Evolutionary conservation across 78 protist species (phyloP).

Genomic region (Chrysochromulina parva): DNA sequence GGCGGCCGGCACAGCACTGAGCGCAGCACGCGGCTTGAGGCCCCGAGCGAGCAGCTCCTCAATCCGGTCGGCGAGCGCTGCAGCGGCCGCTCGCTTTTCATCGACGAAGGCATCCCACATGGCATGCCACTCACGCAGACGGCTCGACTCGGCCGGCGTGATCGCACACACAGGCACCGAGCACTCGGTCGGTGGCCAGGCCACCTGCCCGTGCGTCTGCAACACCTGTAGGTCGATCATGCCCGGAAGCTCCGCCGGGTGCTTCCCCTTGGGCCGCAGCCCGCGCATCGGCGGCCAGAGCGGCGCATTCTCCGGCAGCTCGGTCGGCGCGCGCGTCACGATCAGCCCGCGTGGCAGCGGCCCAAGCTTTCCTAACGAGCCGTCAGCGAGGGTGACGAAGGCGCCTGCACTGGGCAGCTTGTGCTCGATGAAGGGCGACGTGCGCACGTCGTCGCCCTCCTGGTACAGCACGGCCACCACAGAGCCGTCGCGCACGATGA

Average conservation of each 20-base stretch:
- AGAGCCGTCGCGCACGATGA: not conserved
- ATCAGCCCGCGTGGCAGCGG: not conserved
- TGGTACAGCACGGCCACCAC: not conserved
- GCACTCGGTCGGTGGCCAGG: not conserved
- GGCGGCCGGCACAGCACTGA: no score
- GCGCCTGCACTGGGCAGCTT: not conserved
- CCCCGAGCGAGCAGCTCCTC: not conserved
- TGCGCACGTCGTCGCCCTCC: not conserved
- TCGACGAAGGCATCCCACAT: not conserved
- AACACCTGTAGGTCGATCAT: not conserved
- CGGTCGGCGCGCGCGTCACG: not conserved
- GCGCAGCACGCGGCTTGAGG: not conserved
- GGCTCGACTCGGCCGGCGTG: not conserved
- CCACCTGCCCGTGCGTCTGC: not conserved
- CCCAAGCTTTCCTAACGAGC: not conserved
- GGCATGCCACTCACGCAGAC: not conserved
- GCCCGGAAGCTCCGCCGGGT: constrained; percentile 12
- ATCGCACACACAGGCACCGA: not conserved
- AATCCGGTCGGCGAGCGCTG: not conserved
- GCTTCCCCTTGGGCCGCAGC: constrained; percentile 1
- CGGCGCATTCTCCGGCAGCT: constrained; percentile 9
- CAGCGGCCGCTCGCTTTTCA: not conserved
- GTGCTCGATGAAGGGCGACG: constrained; percentile 6
- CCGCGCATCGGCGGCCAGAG: not conserved
- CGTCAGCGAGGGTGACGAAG: not conserved